Evolutionary conservation across 805 yeast species (phyloP).

Genomic region (Starmerella sirachaensis): DNA sequence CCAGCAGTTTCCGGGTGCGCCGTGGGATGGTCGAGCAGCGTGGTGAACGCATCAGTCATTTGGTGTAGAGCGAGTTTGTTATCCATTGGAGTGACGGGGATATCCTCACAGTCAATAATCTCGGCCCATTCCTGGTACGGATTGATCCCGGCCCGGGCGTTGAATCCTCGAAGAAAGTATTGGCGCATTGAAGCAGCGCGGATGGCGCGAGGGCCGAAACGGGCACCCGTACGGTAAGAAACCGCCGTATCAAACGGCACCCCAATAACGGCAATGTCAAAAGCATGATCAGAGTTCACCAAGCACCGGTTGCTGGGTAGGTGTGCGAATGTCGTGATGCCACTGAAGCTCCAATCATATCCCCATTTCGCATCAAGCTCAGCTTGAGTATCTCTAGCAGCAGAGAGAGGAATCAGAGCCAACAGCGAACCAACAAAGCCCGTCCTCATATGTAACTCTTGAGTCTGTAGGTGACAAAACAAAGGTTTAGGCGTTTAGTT

Average conservation of each 20-base stretch:
- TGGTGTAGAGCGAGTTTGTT: conserved; percentile 51
- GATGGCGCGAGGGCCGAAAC: conserved; percentile 55
- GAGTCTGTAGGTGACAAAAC: too few relatives aligned
- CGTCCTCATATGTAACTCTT: too few relatives aligned
- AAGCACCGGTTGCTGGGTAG: conserved; percentile 51
- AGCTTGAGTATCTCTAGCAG: too few relatives aligned
- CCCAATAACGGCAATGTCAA: conserved; percentile 64
- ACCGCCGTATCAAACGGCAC: conserved; percentile 79
- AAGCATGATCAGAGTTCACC: conserved; percentile 33
- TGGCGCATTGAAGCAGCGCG: conserved; percentile 41
- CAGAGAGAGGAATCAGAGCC: too few relatives aligned
- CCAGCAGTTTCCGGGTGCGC: conserved; percentile 17
- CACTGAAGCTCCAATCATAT: conserved; percentile 49
- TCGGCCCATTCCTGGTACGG: conserved; percentile 46
- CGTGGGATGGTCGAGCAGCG: conserved; percentile 34
- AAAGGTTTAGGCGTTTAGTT: too few relatives aligned
- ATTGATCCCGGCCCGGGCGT: conserved; percentile 49
- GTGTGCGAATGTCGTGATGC: conserved; percentile 52
- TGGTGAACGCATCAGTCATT: conserved; percentile 46
- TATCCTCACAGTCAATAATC: conserved; percentile 56
- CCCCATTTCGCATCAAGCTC: conserved; percentile 56
- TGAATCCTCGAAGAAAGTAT: conserved; percentile 55
- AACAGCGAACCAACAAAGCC: too few relatives aligned
- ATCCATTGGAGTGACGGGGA: conserved; percentile 58
- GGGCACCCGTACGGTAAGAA: conserved; percentile 66